Base-by-base conservation (phyloP, 2,329 filamentous ascomycete genomes). In the Pseudohalonectria lignicola region DNA sequence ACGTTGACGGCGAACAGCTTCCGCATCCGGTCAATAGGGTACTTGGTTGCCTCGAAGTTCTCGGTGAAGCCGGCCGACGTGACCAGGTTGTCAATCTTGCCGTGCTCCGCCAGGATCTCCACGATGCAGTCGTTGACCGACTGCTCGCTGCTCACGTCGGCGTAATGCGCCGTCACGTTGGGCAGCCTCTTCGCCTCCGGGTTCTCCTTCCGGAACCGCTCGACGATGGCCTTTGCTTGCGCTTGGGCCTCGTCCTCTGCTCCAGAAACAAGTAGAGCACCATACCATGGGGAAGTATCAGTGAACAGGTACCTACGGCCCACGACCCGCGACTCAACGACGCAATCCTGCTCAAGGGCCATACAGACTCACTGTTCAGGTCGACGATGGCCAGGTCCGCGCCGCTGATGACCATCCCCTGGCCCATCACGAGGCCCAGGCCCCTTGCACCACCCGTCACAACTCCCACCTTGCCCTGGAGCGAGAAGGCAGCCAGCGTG, bases 1-100 rank as follows among this genome's bases (percentile, higher is more conserved):
- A 96, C 87, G 48, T 95, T 94, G 55, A 95, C 90, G 36, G 78
- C 79, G 86, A 86, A 95, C 13, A 96, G 77, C 68, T 94, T 93
- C 61, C 88, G 79, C 61, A 95, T 81, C 47, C 88, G 82, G 49
- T 94, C 86, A 49, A 88, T 77, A 1, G 88, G 88, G 63, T 96
- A 96, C 48, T 80, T 79, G 52, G 88, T 82, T 34, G 90, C 90
- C 52, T 93, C 82, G 54, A 87, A 93, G 67, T 95, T 95, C 67
- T 95, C 90, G 12, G 86, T 92, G 65, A 96, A 94, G 33, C 90
- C 90, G 36, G 90, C 90, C n/a, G 86, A 93, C 19, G 90, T 95
- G 51, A 96, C 88, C 19, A 96, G 74, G 61, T 86, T 81, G 63
- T 94, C 87, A 49, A 95, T 86, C 59, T 83, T 82, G 60, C 81